Evolutionary conservation across 2,329 filamentous ascomycete species (phyloP).

Genomic region (Biscogniauxia sp.): DNA sequence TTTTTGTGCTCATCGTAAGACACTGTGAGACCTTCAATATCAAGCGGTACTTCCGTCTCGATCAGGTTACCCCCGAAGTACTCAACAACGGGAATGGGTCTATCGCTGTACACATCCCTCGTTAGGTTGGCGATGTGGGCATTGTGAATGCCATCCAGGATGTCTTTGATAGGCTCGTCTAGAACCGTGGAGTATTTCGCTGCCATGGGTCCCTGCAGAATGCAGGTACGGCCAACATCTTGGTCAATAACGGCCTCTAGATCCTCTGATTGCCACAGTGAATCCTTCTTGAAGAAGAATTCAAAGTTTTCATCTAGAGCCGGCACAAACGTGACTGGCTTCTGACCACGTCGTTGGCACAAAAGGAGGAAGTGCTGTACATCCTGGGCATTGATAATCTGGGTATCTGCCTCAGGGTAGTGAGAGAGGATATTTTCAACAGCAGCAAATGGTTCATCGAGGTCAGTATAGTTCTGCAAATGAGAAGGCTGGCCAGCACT

Average conservation of each 20-base stretch:
- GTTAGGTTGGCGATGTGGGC: conserved; percentile 80
- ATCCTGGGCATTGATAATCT: conserved; percentile 97
- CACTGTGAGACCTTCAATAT: conserved; percentile 83
- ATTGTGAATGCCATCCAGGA: conserved; percentile 86
- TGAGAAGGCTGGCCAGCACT: conserved; percentile 69
- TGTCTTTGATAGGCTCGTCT: conserved; percentile 93
- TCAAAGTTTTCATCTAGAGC: conserved; percentile 96
- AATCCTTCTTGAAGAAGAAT: conserved; percentile 99
- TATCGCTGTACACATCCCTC: conserved; percentile 73
- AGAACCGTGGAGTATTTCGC: conserved; percentile 85
- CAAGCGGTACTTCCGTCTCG: conserved; percentile 67
- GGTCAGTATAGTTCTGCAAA: conserved; percentile 85
- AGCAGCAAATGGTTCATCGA: conserved; percentile 75
- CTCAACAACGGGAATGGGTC: conserved; percentile 81
- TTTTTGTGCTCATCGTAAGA: conserved; percentile 77
- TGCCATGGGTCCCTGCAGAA: conserved; percentile 91
- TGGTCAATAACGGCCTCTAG: conserved; percentile 93
- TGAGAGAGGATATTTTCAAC: conserved; percentile 76
- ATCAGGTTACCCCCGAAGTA: conserved; percentile 92
- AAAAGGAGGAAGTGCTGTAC: conserved; percentile 95
- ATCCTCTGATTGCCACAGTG: conserved; percentile 98
- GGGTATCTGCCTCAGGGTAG: conserved; percentile 82
- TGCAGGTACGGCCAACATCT: conserved; percentile 94
- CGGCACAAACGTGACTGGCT: conserved; percentile 95
- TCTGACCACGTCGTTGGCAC: conserved; percentile 88